Percentiles rank a stretch among this genome's conserved stretches.
Evolutionary conservation across 1,284 basidiomycete species (phyloP).

Genomic region (Chalciporus piperatoides): DNA sequence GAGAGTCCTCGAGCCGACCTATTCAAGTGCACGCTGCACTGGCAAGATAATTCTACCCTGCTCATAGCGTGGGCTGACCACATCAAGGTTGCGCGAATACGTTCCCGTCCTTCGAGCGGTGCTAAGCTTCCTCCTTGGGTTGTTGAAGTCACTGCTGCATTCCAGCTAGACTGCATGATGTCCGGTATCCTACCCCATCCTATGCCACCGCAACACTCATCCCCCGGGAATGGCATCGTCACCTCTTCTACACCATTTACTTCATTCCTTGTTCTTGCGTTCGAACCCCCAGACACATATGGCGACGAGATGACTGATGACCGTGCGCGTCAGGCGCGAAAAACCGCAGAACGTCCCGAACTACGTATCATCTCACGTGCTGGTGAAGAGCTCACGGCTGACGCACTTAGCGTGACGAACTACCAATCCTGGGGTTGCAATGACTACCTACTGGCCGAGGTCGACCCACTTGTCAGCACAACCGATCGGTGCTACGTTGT

Average conservation of each 20-base stretch:
- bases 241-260: constrained; percentile 42
- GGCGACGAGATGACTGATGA: constrained; percentile 71
- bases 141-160: constrained; percentile 88
- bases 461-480: constrained; percentile 33
- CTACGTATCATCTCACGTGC: constrained; percentile 85
- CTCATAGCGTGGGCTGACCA: constrained; percentile 94
- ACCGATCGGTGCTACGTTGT: constrained; percentile 67
- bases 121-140: constrained; percentile 46
- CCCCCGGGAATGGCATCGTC: constrained; percentile 19
- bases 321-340: constrained; percentile 69
- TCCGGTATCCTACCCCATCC: constrained; percentile 85
- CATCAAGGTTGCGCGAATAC: constrained; percentile 87
- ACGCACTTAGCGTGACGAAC: constrained; percentile 77
- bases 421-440: constrained; percentile 89
- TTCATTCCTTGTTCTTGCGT: constrained; percentile 84
- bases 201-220: constrained; percentile 31
- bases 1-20: constrained; percentile 88
- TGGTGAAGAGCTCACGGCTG: constrained; percentile 88
- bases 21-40: constrained; percentile 88
- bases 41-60: constrained; percentile 89
- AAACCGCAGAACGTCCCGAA: constrained; percentile 86
- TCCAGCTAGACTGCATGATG: constrained; percentile 95
- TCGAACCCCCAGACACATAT: constrained; percentile 65
- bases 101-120: constrained; percentile 50
- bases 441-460: constrained; percentile 76